These are phyloP conservation scores for Dendrobium chrysotoxum DNA, from an alignment of 106 monocot genomes.

Conservation along the genomic window DNA sequence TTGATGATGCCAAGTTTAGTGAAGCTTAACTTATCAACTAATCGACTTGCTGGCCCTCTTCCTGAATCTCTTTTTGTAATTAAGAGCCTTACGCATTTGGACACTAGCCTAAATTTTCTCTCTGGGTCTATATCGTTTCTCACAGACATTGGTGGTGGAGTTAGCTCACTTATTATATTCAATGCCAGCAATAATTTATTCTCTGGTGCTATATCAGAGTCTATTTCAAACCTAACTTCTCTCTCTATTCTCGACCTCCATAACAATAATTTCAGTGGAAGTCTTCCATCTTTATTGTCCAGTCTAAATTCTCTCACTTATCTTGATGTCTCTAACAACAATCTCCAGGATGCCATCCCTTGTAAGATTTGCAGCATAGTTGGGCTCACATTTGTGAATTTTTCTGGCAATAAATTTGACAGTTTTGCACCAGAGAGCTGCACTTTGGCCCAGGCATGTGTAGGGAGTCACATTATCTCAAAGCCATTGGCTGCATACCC, in stretches of 20 bases:
- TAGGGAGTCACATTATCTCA: conserved; percentile 17
- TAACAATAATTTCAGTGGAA: conserved; percentile 57
- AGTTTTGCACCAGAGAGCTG: conserved; percentile 47
- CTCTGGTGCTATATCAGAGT: conserved; percentile 37
- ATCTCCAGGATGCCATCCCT: conserved; percentile 61
- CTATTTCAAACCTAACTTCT: conserved; percentile 71
- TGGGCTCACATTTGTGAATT: conserved; percentile 62
- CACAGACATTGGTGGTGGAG: neutral
- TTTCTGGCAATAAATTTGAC: conserved; percentile 60
- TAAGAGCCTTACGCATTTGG: conserved; percentile 54
- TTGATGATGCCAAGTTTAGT: conserved; percentile 65
- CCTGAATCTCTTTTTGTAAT: conserved; percentile 54
- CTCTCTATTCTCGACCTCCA: conserved; percentile 80
- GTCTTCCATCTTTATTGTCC: conserved; percentile 47
- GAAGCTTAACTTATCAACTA: conserved; percentile 77
- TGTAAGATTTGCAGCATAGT: conserved; percentile 60
- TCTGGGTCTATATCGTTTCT: conserved; percentile 41
- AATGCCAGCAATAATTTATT: conserved; percentile 87
- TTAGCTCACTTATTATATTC: conserved; percentile 55
- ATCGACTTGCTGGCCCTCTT: conserved; percentile 48
- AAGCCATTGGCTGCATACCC: conserved; percentile 25
- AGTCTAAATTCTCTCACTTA: conserved; percentile 59
- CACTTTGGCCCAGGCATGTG: conserved; percentile 26
- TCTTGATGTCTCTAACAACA: conserved; percentile 74
- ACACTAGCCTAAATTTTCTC: conserved; percentile 63